Percentiles rank a stretch among this genome's conserved stretches.
Conservation (phyloP, 1,139 yeast species). For the Lodderomyces jiufengensis region DNA sequence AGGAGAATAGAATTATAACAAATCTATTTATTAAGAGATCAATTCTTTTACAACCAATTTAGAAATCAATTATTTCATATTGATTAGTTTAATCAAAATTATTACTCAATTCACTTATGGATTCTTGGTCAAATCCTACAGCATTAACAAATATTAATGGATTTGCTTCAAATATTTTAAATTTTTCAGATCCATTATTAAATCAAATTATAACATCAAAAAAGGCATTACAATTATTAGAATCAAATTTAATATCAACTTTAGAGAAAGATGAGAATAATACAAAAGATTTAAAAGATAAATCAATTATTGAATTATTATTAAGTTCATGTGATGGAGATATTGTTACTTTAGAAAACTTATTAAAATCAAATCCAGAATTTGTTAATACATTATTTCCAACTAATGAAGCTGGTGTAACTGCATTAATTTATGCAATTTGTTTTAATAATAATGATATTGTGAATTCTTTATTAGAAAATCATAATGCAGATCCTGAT, state of each 20-base stretch:
- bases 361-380: constrained; percentile 28
- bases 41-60: too few species aligned
- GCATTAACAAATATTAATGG: constrained; percentile 9
- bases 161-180: constrained; percentile 7
- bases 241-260: constrained; percentile 12
- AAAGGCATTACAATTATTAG: constrained; percentile 34
- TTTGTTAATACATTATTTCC: constrained; percentile 31
- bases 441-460: constrained; percentile 44
- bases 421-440: constrained; percentile 51
- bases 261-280: constrained; percentile 6
- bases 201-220: constrained; percentile 47
- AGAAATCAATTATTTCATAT: too few species aligned
- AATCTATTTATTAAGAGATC: too few species aligned
- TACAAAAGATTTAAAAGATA: constrained; percentile 7
- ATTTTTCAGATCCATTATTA: constrained; percentile 34
- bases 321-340: constrained; percentile 55
- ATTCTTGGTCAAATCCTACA: constrained; percentile 15
- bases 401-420: constrained; percentile 39
- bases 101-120: constrained; percentile 14
- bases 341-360: constrained; percentile 36
- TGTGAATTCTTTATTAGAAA: constrained; percentile 39
- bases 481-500: constrained; percentile 39
- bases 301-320: constrained; percentile 30
- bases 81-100: too few species aligned
- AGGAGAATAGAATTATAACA: too few species aligned